These are phyloP conservation scores for Galerina marginata DNA, from an alignment of 768 basidiomycete species.

Conservation along the genomic window DNA sequence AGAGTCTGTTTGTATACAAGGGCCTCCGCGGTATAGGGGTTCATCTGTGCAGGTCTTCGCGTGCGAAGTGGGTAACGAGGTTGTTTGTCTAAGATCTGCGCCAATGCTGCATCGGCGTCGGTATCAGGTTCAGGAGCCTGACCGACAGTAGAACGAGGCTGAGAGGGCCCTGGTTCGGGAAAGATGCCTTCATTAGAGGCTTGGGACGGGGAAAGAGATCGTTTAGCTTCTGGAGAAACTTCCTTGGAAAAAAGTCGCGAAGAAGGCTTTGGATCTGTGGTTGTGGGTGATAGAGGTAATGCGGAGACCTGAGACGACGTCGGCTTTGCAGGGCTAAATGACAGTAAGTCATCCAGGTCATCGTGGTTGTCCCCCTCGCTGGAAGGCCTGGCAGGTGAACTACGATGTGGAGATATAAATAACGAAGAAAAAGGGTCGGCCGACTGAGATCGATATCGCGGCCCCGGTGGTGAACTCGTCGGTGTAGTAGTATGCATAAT, in stretches of 20 bases:
- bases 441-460: background rate
- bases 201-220: background rate
- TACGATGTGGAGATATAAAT: background rate
- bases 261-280: background rate
- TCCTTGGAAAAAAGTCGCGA: background rate
- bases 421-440: background rate
- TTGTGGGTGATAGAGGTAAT: constrained; percentile 1
- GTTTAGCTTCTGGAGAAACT: background rate
- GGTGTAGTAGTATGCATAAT: constrained; percentile 9
- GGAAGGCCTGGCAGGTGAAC: background rate
- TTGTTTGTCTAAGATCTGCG: background rate
- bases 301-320: background rate
- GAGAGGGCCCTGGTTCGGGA: background rate
- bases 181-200: background rate
- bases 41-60: constrained; percentile 59
- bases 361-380: background rate
- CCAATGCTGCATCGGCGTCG: background rate
- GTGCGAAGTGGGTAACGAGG: constrained; percentile 55
- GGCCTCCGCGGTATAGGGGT: constrained; percentile 67
- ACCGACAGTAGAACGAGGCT: background rate
- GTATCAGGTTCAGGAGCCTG: background rate
- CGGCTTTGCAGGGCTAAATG: constrained; percentile 18
- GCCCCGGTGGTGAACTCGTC: constrained; percentile 9
- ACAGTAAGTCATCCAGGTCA: constrained; percentile 7
- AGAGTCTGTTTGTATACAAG: constrained; percentile 56